phyloP scores from a whole-genome alignment of 2,329 filamentous ascomycete species.

The Pseudopithomyces chartarum region DNA sequence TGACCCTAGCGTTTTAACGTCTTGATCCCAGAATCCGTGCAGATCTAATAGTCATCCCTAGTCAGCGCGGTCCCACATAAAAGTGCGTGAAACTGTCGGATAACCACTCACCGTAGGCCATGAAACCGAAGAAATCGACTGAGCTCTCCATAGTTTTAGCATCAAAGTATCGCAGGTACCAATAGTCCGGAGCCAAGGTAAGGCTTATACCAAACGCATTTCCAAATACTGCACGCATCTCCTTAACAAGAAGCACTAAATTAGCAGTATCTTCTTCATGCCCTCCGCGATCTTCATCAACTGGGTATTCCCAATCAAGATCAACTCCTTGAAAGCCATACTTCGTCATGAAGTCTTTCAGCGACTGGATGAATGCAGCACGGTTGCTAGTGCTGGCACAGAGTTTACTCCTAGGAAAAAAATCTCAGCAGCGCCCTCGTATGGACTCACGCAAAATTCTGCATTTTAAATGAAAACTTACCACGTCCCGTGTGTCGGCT shows the following conservation, averaged over 20 bases:
- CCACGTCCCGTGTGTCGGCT: conserved; percentile 26
- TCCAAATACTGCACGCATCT: conserved; percentile 21
- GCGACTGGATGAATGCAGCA: conserved; percentile 44
- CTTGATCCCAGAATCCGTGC: conserved; percentile 37
- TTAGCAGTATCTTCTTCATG: conserved; percentile 38
- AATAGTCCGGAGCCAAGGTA: conserved; percentile 26
- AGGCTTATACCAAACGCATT: conserved; percentile 30
- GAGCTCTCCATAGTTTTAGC: conserved; percentile 43
- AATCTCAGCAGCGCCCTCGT: neutral
- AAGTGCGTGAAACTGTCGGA: too few species aligned
- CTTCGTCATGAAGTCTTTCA: conserved; percentile 45
- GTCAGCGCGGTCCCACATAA: too few species aligned
- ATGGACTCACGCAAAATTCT: too few species aligned
- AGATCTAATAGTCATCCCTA: too few species aligned
- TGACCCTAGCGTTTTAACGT: conserved; percentile 28
- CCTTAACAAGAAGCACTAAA: conserved; percentile 23
- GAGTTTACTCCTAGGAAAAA: neutral
- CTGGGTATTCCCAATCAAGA: conserved; percentile 52
- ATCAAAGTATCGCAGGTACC: conserved; percentile 36
- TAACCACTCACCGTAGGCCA: conserved; percentile 17
- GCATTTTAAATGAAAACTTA: too few species aligned
- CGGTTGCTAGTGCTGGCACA: conserved; percentile 25
- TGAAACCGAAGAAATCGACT: conserved; percentile 34
- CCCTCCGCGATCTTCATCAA: conserved; percentile 43
- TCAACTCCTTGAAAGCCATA: conserved; percentile 54